Percentiles rank a stretch among this genome's conserved stretches.
Conservation (phyloP, 1,284 basidiomycete species). For the Paramarasmius palmivorus region DNA sequence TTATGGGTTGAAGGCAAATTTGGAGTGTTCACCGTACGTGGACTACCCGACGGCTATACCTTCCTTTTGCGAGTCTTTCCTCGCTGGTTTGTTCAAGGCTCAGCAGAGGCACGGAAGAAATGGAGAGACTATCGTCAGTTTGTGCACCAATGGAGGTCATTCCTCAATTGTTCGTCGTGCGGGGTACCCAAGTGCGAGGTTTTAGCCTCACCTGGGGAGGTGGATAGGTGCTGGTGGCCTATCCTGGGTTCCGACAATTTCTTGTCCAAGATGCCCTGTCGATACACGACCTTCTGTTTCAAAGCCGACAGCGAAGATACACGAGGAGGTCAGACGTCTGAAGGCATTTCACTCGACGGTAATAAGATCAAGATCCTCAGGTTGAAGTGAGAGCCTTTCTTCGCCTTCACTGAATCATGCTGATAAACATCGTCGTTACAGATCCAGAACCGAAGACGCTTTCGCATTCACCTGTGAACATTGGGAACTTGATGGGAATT, state of each 20-base stretch:
- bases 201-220: slow-evolving; percentile 19
- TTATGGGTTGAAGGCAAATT: slow-evolving; percentile 28
- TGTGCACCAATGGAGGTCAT: slow-evolving; percentile 22
- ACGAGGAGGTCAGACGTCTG: slow-evolving; percentile 11
- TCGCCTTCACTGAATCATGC: background rate
- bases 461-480: slow-evolving; percentile 10
- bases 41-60: background rate
- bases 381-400: slow-evolving; percentile 13
- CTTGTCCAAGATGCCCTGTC: slow-evolving; percentile 19
- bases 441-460: background rate
- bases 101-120: slow-evolving; percentile 7
- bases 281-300: slow-evolving; percentile 22
- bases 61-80: slow-evolving; percentile 19
- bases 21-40: slow-evolving; percentile 9
- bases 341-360: slow-evolving; percentile 14
- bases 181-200: slow-evolving; percentile 3
- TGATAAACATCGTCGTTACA: background rate
- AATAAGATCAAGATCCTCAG: slow-evolving; percentile 13
- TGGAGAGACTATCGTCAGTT: slow-evolving; percentile 21
- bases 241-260: slow-evolving; percentile 22
- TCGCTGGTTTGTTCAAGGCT: slow-evolving; percentile 15
- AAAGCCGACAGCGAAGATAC: background rate
- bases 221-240: slow-evolving; percentile 26
- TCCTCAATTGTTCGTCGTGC: slow-evolving; percentile 18
- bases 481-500: slow-evolving; percentile 1